phyloP scores from a whole-genome alignment of 306 rosid genomes.

The Dalbergia cultrata region DNA sequence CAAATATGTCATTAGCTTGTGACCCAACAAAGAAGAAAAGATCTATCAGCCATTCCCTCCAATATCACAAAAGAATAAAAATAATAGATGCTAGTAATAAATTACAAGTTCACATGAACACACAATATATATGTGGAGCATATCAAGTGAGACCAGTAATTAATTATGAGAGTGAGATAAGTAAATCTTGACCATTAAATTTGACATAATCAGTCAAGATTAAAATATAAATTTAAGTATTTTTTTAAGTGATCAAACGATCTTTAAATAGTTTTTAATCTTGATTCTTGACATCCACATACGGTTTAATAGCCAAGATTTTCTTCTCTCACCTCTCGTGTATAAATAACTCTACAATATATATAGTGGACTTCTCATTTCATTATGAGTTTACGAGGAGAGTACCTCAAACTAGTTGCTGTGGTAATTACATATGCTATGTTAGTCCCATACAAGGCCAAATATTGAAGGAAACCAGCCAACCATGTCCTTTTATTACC shows the following conservation, averaged over 20 bases:
- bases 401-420: constrained; percentile 72
- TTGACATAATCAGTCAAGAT: too few relatives aligned
- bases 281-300: too few relatives aligned
- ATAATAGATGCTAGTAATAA: background rate
- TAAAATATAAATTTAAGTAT: too few relatives aligned
- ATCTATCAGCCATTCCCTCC: constrained; percentile 11
- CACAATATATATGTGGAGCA: too few relatives aligned
- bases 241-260: too few relatives aligned
- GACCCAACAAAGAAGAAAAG: background rate
- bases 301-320: too few relatives aligned
- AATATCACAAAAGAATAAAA: background rate
- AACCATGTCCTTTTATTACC: constrained; percentile 61
- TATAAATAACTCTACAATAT: too few relatives aligned
- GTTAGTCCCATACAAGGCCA: constrained; percentile 68
- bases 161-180: too few relatives aligned
- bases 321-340: too few relatives aligned
- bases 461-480: constrained; percentile 67
- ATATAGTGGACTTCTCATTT: background rate
- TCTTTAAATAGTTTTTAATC: too few relatives aligned
- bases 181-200: too few relatives aligned
- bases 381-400: constrained; percentile 12
- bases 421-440: constrained; percentile 76
- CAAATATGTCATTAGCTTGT: constrained; percentile 23
- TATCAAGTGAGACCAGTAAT: too few relatives aligned
- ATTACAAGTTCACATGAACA: background rate